phyloP scores from a whole-genome alignment of 2,329 filamentous ascomycete genomes.

The Tolypocladium tropicale region DNA sequence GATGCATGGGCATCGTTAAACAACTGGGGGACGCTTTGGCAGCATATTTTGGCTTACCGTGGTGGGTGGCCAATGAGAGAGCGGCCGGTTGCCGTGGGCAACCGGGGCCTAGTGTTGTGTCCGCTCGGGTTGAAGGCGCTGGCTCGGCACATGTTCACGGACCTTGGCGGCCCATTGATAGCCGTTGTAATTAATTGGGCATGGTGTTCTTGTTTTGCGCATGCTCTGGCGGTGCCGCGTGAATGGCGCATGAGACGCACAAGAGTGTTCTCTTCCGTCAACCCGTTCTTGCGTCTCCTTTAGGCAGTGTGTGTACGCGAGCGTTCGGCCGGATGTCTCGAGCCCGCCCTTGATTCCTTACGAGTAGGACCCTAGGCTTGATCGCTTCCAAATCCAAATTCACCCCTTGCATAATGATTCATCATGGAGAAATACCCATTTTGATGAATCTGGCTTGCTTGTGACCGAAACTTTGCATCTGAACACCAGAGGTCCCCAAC shows the following conservation, averaged over 20 bases:
- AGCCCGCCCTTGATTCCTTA: no score
- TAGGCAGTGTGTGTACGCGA: slow-evolving; percentile 3
- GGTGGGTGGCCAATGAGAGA: slow-evolving; percentile 17
- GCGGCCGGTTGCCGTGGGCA: slow-evolving; percentile 19
- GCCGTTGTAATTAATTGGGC: not conserved
- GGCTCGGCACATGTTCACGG: not conserved
- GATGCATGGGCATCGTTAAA: not conserved
- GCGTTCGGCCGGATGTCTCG: no score
- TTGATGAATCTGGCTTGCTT: no score
- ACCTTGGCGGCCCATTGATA: not conserved
- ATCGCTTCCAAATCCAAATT: no score
- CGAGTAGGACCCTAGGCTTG: no score
- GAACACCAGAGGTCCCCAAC: no score
- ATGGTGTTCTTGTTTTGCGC: not conserved
- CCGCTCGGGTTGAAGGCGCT: not conserved
- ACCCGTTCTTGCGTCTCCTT: not conserved
- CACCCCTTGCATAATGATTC: no score
- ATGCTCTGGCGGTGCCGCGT: no score
- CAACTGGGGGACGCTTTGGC: not conserved
- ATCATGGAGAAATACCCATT: no score
- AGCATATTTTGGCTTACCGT: slow-evolving; percentile 16
- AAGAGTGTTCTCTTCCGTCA: not conserved
- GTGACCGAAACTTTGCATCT: no score
- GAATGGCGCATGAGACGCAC: no score
- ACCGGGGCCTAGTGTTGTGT: slow-evolving; percentile 8